phyloP scores from a whole-genome alignment of 179 eudicot genomes.

The Vitellaria paradoxa region DNA sequence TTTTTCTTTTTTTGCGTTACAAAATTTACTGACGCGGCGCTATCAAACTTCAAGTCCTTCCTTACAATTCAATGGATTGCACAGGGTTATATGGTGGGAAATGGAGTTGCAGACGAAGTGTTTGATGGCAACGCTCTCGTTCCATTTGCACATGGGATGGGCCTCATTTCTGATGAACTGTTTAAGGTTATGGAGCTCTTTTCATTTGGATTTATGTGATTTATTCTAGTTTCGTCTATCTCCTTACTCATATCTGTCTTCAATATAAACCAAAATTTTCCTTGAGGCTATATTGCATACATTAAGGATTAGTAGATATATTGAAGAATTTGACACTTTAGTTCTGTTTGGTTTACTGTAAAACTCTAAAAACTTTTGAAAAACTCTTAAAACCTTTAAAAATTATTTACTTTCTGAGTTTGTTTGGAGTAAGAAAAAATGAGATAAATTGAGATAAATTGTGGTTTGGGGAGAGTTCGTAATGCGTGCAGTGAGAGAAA shows the following conservation, averaged over 20 bases:
- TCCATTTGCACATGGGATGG: conserved; percentile 95
- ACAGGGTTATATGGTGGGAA: conserved; percentile 98
- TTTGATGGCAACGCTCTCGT: conserved; percentile 95
- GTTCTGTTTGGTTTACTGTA: too few species aligned
- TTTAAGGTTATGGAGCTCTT: conserved; percentile 43
- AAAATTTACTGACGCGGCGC: too few species aligned
- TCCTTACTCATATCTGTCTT: not conserved
- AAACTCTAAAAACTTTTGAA: too few species aligned
- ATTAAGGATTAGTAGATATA: too few species aligned
- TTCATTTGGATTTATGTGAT: not conserved
- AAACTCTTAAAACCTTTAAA: too few species aligned
- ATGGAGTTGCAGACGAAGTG: conserved; percentile 75
- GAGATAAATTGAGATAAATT: too few species aligned
- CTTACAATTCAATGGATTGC: conserved; percentile 1
- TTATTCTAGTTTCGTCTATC: not conserved
- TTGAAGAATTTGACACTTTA: not conserved
- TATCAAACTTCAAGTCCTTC: not conserved
- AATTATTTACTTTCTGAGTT: too few species aligned
- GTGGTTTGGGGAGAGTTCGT: too few species aligned
- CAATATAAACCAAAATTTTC: not conserved
- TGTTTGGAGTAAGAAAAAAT: too few species aligned
- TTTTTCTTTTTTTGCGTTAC: too few species aligned
- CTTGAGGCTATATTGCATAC: too few species aligned
- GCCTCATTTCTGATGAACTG: conserved; percentile 78
- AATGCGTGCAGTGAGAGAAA: too few species aligned